Evolutionary conservation across 2,329 filamentous ascomycete species (phyloP).

Genomic region (Dactylonectria macrodidyma): DNA sequence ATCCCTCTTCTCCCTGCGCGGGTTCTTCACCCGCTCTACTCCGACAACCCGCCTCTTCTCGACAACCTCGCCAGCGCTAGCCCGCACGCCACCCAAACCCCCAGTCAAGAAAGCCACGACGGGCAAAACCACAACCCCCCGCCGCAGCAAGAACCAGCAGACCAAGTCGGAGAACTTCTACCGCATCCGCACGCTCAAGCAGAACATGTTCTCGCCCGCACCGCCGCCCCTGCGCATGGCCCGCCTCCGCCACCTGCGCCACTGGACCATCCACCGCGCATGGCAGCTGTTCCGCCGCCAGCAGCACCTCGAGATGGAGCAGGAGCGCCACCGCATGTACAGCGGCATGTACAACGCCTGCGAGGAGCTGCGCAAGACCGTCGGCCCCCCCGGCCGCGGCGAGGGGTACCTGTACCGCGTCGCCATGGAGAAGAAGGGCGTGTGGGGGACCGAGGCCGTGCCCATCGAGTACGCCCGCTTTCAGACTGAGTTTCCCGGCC

Average conservation of each 20-base stretch:
- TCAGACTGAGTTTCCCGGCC: constrained; percentile 86
- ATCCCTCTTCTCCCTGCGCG: constrained; percentile 49
- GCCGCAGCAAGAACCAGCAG: constrained; percentile 49
- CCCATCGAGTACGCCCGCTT: constrained; percentile 92
- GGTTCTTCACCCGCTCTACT: constrained; percentile 49
- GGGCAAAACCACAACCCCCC: constrained; percentile 43
- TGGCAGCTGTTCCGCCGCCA: constrained; percentile 87
- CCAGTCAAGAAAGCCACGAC: constrained; percentile 41
- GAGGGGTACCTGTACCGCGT: constrained; percentile 86
- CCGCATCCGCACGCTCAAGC: constrained; percentile 62
- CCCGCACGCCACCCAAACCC: constrained; percentile 49
- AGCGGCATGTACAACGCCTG: constrained; percentile 88
- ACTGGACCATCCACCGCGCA: constrained; percentile 99
- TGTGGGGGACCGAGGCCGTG: constrained; percentile 80
- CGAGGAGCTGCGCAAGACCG: constrained; percentile 81
- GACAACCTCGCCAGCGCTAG: constrained; percentile 50
- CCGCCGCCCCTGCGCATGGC: constrained; percentile 87
- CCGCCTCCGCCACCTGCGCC: constrained; percentile 87
- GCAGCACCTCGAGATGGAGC: constrained; percentile 73
- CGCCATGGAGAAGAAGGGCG: constrained; percentile 91
- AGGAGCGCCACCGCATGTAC: constrained; percentile 84
- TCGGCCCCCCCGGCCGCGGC: constrained; percentile 69
- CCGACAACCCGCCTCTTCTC: constrained; percentile 49
- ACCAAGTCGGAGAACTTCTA: constrained; percentile 56
- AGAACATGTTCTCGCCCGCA: constrained; percentile 65